Evolutionary conservation across 1,139 yeast species (phyloP).

Genomic region (Saccharomyces hybrid): DNA sequence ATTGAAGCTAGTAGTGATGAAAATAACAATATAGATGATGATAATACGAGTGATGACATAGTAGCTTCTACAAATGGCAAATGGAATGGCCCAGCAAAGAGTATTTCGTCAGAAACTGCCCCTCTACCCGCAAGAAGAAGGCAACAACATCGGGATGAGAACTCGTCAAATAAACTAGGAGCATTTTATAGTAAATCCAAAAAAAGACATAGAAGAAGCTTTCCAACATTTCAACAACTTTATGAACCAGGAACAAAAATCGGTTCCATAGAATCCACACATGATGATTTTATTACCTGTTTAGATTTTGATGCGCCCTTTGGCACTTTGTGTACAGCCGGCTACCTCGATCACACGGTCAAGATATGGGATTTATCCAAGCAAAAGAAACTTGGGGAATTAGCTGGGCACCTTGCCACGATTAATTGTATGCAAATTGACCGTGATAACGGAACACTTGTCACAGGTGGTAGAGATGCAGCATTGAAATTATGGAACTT

Average conservation of each 20-base stretch:
- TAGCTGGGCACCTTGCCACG: slow-evolving; percentile 49
- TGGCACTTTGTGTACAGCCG: slow-evolving; percentile 67
- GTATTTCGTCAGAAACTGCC: slow-evolving; percentile 1
- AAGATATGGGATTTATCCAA: slow-evolving; percentile 74
- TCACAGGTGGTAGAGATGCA: slow-evolving; percentile 60
- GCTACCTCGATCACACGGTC: slow-evolving; percentile 66
- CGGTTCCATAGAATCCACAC: slow-evolving; percentile 41
- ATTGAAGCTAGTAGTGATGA: too few relatives aligned
- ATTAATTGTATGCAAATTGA: slow-evolving; percentile 54
- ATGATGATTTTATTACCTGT: slow-evolving; percentile 43
- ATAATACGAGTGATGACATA: slow-evolving; percentile 2
- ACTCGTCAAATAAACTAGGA: slow-evolving; percentile 27
- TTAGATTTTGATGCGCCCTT: slow-evolving; percentile 64
- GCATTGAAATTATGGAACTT: slow-evolving; percentile 54
- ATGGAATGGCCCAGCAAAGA: slow-evolving; percentile 2
- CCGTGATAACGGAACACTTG: slow-evolving; percentile 38
- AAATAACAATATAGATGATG: slow-evolving; percentile 7
- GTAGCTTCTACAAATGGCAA: slow-evolving; percentile 2
- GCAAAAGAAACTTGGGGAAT: slow-evolving; percentile 41
- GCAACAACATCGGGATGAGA: slow-evolving; percentile 19
- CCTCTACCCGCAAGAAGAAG: slow-evolving; percentile 3
- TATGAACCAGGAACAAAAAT: slow-evolving; percentile 52
- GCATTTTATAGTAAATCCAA: slow-evolving; percentile 22
- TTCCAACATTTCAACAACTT: slow-evolving; percentile 54
- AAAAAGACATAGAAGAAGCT: slow-evolving; percentile 38